Base-by-base conservation (phyloP, 345 rosid genomes). In the Murraya paniculata region DNA sequence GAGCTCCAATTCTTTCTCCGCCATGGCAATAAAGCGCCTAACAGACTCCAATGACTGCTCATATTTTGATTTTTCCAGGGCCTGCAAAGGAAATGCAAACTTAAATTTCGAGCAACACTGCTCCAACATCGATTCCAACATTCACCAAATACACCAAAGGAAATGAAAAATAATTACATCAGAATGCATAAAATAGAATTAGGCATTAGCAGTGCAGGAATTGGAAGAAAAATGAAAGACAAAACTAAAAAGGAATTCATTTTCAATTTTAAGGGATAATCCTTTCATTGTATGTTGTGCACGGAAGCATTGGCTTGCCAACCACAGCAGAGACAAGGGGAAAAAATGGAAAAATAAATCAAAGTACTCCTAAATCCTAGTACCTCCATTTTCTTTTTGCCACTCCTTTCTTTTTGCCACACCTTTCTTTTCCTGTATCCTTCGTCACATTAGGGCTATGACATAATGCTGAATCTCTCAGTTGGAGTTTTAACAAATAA, bases 31-130 rank as follows among this genome's bases (percentile, higher is more conserved):
- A 75, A 94, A 94, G 59, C 79, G 92, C 81, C 86, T 90, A 82
- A 96, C 93, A 0, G 97, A 88, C 58, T 92, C 98, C 7, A 92
- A 92, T 18, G 98, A 96, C 45, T 94, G 98, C 81, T 96, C 97
- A 5, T 91, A 96, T 84, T 92, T 96, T 2, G 95, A 94, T 81
- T 81, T 92, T 81, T 96, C 95, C 61, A 89, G 83, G 13, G 99
- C 98, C 95, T 94, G 85, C 68, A 84, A 85, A 78, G 48, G 25
- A 30, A 72, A 64, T 25, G 30, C 53, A 61, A 62, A 22, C 65
- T 21, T 8, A 31, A 30, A 10, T 33, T 68, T 64, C 31, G 78
- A 64, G 27, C 33, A 71, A 27, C 2, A 55, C 11, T 31, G 48
- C 27, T 64, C 57, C 9, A 9, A 10, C 31, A 24, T 39, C 1